These are phyloP conservation scores for Eustoma russellianum DNA, from an alignment of 257 asterid genomes.

Conservation along the genomic window DNA sequence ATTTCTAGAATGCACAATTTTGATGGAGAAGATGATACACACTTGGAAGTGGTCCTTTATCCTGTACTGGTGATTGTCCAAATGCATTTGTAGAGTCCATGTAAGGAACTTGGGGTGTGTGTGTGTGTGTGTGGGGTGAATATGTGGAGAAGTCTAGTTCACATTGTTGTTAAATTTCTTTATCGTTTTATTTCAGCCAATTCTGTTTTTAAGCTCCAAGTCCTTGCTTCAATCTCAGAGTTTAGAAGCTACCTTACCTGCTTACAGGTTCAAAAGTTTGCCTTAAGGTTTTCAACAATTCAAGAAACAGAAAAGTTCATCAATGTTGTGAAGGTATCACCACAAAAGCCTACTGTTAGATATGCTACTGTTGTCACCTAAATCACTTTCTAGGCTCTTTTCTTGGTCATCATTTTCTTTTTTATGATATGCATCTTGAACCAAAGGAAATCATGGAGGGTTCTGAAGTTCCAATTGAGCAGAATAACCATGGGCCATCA, in stretches of 20 bases:
- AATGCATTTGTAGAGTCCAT: too few species aligned
- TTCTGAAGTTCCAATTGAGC: constrained; percentile 27
- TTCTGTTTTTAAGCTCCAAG: too few species aligned
- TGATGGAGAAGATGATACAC: too few species aligned
- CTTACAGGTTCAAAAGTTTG: constrained; percentile 70
- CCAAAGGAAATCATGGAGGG: constrained; percentile 42
- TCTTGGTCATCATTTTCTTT: neutral
- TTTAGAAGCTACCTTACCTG: constrained; percentile 3
- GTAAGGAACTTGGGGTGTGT: too few species aligned
- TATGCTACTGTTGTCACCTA: neutral
- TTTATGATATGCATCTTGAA: constrained; percentile 5
- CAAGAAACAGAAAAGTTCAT: constrained; percentile 56
- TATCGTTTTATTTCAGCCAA: too few species aligned
- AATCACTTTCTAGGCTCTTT: constrained; percentile 1
- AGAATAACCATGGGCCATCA: constrained; percentile 32
- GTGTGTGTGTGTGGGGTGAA: too few species aligned
- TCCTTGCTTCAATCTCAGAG: too few species aligned
- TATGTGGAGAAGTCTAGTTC: too few species aligned
- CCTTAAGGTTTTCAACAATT: constrained; percentile 39
- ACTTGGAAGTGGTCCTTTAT: too few species aligned
- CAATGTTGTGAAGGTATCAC: constrained; percentile 50
- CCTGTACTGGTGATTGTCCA: too few species aligned
- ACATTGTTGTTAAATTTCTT: too few species aligned
- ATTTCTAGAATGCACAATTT: too few species aligned
- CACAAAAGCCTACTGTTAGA: neutral